phyloP scores from a whole-genome alignment of 2,329 filamentous ascomycete species.

The Exophiala mesophila region DNA sequence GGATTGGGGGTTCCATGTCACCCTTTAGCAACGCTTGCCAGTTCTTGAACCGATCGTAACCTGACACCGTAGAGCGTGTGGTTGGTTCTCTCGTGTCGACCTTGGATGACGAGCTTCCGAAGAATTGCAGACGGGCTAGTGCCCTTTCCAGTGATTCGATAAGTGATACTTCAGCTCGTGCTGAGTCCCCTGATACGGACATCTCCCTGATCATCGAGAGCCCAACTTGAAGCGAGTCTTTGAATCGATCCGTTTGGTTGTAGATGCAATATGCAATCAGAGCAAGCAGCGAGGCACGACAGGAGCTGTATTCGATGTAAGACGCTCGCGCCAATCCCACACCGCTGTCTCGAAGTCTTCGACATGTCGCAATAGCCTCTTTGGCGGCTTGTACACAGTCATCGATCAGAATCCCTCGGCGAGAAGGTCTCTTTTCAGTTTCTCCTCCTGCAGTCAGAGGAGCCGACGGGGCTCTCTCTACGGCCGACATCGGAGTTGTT shows the following conservation, averaged over 20 bases:
- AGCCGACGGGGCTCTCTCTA: conserved; percentile 3
- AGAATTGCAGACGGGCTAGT: neutral
- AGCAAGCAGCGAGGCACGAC: conserved; percentile 33
- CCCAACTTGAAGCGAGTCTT: conserved; percentile 26
- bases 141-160: conserved; percentile 31
- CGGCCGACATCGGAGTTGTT: conserved; percentile 3
- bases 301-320: conserved; percentile 36
- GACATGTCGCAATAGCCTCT: conserved; percentile 28
- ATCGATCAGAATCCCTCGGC: conserved; percentile 21
- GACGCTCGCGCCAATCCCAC: conserved; percentile 32
- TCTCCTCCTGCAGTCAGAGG: neutral
- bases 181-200: conserved; percentile 31
- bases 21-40: conserved; percentile 2
- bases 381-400: conserved; percentile 29
- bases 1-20: neutral
- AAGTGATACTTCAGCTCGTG: conserved; percentile 31
- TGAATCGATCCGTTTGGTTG: conserved; percentile 25
- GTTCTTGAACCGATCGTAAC: conserved; percentile 3
- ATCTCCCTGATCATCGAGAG: conserved; percentile 32
- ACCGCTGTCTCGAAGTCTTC: conserved; percentile 23
- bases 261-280: conserved; percentile 33
- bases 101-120: neutral
- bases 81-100: neutral
- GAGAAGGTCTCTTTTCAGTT: neutral
- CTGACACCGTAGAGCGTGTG: neutral